Base-by-base conservation (phyloP, 208 protist species). In the Leishmania turanica region DNA sequence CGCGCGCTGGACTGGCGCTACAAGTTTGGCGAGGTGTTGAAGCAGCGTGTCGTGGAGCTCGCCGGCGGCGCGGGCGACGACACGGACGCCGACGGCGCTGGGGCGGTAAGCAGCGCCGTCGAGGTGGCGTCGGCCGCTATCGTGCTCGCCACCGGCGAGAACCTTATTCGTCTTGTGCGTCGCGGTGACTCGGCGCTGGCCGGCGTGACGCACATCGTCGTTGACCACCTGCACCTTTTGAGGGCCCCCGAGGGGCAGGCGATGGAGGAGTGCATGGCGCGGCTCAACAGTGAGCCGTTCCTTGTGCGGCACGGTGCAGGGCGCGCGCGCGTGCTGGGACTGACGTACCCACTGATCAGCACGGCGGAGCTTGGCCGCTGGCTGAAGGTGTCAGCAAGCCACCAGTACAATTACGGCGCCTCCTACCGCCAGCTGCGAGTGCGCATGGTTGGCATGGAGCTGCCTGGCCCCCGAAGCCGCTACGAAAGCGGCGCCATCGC, bases 301-400 rank as follows among this genome's bases (percentile, higher is more conserved):
- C 77, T 96, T 24, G 89, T 93, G 24, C 74, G 89, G 66, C 73
- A 81, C 75, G 92, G 90, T 40, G 58, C 77, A 37, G 65, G 71
- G 1, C 93, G 92, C 0, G 88, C 95, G 27, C 93, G 95, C 54
- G 78, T 98, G 62, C 88, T 98, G 31, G 93, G 91, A 9, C 90
- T 98, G n/a, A 93, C 93, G 1, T 96, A 96, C 77, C 91, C 95
- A 15, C 88, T 96, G n/a, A 95, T 96, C 70, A 96, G 92, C 82
- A 87, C 80, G 31, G 85, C 79, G 21, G 95, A 98, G 85, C 73
- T 98, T n/a, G 89, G 91, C n/a, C 92, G 90, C 37, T 97, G 95
- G 95, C 88, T 97, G 85, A 85, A 86, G 66, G 89, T 97, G 37
- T 85, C 89, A 19, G 53, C 64, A 37, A 77, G 82, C 7, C 70